Conservation (phyloP, 78 protist genomes). For the Emiliania huxleyi region DNA sequence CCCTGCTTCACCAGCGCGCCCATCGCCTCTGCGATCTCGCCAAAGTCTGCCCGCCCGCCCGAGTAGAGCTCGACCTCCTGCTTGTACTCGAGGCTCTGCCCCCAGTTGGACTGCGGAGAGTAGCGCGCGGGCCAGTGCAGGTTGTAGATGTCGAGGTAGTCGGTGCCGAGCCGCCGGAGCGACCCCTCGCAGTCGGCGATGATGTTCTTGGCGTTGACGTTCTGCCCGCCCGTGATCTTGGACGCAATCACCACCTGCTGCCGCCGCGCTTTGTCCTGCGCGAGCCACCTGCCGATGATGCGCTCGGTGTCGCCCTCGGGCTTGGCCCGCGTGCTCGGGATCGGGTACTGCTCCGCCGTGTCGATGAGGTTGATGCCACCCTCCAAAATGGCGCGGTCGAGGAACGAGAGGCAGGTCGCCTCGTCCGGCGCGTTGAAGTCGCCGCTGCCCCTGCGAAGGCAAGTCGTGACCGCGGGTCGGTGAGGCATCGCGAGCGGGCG, state of each 20-base stretch:
- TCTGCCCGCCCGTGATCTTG: conserved; percentile 39
- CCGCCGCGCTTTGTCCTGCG: neutral
- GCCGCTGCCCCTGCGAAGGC: neutral
- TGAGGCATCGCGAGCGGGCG: no score
- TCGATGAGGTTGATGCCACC: conserved; percentile 32
- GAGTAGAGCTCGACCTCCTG: neutral
- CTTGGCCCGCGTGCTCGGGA: neutral
- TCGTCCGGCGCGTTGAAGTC: conserved; percentile 51
- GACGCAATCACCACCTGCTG: conserved; percentile 33
- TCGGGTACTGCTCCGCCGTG: conserved; percentile 47
- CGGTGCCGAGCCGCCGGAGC: conserved; percentile 13
- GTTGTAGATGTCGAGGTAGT: conserved; percentile 34
- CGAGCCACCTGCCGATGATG: conserved; percentile 31
- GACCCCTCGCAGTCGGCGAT: neutral
- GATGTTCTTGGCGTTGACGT: neutral
- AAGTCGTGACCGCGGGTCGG: no score
- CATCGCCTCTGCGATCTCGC: conserved; percentile 26
- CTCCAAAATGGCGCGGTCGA: neutral
- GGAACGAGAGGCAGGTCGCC: neutral
- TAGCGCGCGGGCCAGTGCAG: conserved; percentile 53
- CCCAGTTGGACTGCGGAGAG: conserved; percentile 50
- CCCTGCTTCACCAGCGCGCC: conserved; percentile 7
- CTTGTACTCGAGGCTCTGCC: conserved; percentile 21
- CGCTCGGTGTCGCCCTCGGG: conserved; percentile 37
- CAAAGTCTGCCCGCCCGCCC: neutral